These are phyloP conservation scores for Lipomyces sp. DNA, from an alignment of 805 yeast species.

Conservation along the genomic window DNA sequence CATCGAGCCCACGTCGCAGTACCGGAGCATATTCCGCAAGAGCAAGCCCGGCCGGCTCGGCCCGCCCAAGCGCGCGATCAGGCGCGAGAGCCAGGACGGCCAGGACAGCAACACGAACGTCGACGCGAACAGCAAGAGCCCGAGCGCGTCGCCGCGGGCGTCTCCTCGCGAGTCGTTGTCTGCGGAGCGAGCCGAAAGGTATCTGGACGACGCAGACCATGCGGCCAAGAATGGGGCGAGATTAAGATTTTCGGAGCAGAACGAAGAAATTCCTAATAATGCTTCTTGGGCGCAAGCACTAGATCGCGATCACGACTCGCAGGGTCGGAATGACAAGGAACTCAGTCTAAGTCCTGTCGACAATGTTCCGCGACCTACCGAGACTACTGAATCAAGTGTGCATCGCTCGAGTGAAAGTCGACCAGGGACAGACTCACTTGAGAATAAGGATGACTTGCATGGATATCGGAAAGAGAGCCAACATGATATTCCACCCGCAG, in stretches of 20 bases:
- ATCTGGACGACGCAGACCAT: too few species aligned
- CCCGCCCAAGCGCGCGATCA: constrained; percentile 39
- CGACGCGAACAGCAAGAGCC: constrained; percentile 1
- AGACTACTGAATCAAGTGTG: too few species aligned
- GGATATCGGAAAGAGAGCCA: too few species aligned
- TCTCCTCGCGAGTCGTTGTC: too few species aligned
- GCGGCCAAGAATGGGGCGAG: background rate
- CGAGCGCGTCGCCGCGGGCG: constrained; percentile 6
- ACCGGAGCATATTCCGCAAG: constrained; percentile 37
- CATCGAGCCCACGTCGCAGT: constrained; percentile 24
- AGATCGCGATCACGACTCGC: background rate
- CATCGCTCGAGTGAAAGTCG: too few species aligned
- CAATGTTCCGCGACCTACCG: too few species aligned
- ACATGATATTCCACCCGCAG: too few species aligned
- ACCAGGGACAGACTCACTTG: too few species aligned
- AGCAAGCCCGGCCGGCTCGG: constrained; percentile 37
- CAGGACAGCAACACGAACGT: constrained; percentile 5
- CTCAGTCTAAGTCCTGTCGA: too few species aligned
- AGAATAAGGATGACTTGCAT: too few species aligned
- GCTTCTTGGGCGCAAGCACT: constrained; percentile 6
- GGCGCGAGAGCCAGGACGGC: constrained; percentile 26
- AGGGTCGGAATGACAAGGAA: background rate
- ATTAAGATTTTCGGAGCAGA: constrained; percentile 16
- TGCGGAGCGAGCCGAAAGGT: too few species aligned
- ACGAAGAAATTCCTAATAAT: constrained; percentile 33